phyloP scores from a whole-genome alignment of 345 rosid species.

The Boechera retrofracta region DNA sequence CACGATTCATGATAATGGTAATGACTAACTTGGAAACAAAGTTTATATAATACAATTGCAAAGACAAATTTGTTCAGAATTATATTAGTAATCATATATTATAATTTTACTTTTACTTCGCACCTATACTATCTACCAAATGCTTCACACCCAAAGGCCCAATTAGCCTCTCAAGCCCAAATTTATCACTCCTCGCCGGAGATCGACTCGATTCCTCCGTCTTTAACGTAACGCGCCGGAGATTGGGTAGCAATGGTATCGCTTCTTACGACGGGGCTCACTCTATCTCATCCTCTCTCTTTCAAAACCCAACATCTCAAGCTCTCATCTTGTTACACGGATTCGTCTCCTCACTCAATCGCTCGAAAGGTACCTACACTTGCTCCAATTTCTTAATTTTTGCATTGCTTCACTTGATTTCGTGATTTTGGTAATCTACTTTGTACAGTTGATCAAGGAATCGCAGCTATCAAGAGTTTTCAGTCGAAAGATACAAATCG shows the following conservation, averaged over 20 bases:
- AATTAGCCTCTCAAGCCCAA: too few species aligned
- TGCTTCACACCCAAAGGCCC: too few species aligned
- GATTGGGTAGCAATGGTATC: conserved; percentile 13
- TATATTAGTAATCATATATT: too few species aligned
- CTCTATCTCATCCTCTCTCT: conserved; percentile 19
- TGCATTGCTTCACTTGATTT: not conserved
- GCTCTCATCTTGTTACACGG: conserved; percentile 35
- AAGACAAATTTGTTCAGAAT: too few species aligned
- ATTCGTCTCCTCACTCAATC: conserved; percentile 33
- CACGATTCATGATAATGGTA: too few species aligned
- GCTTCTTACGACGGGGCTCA: conserved; percentile 16
- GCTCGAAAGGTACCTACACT: conserved; percentile 46
- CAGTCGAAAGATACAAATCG: conserved; percentile 35
- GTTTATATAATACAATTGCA: too few species aligned
- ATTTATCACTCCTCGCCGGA: not conserved
- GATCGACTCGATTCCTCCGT: not conserved
- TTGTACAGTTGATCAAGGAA: conserved; percentile 43
- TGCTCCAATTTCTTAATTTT: not conserved
- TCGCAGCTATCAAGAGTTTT: conserved; percentile 40
- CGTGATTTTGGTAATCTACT: not conserved
- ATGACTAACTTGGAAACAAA: too few species aligned
- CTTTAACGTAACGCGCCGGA: too few species aligned
- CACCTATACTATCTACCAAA: too few species aligned
- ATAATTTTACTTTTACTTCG: too few species aligned
- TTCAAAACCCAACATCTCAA: conserved; percentile 13